Evolutionary conservation across 306 rosid species (phyloP).

Genomic region (Rosa persica): DNA sequence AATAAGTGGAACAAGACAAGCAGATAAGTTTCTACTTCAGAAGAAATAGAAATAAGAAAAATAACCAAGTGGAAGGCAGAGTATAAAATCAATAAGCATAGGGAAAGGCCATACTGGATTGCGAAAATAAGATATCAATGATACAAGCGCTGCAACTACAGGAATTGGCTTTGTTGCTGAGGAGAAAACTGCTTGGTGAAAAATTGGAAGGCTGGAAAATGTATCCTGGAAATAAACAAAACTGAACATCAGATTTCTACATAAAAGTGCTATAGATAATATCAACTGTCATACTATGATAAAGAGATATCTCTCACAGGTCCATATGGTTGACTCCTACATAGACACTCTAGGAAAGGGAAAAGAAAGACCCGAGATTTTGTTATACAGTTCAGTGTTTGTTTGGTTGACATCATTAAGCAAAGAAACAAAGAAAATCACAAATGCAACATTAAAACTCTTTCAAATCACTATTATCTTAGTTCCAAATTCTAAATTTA

Average conservation of each 20-base stretch:
- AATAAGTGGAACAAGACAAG: not conserved
- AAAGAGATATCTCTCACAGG: constrained; percentile 6
- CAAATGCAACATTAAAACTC: constrained; percentile 13
- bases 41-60: not conserved
- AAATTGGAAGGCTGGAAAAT: constrained; percentile 55
- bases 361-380: not conserved
- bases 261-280: constrained; percentile 12
- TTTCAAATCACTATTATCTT: not conserved
- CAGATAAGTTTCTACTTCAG: not conserved
- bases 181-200: constrained; percentile 78
- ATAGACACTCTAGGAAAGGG: not conserved
- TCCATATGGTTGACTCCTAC: not conserved
- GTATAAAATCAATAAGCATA: constrained; percentile 8
- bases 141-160: constrained; percentile 59
- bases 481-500: constrained; percentile 30
- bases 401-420: not conserved
- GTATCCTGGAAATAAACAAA: constrained; percentile 54
- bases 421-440: constrained; percentile 13
- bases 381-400: not conserved
- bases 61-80: not conserved
- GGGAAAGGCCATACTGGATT: constrained; percentile 65
- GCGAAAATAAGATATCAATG: constrained; percentile 66
- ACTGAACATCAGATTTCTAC: constrained; percentile 28
- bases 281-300: constrained; percentile 21
- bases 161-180: constrained; percentile 63